Conservation (phyloP, 1,284 basidiomycete species). For the Laetiporus sulphureus region DNA sequence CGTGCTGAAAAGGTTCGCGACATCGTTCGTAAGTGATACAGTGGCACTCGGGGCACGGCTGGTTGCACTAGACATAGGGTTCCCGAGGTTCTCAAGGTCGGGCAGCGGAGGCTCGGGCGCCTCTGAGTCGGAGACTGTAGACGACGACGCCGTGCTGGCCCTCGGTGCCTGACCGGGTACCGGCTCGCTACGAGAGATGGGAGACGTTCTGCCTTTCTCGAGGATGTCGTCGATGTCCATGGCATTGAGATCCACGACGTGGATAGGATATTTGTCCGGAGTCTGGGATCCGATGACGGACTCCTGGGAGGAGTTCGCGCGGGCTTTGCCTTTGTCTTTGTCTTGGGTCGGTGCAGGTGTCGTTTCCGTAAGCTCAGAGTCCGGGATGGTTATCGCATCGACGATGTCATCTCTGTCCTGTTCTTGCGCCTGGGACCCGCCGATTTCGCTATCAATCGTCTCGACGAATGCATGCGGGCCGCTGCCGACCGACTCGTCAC, state of each 20-base stretch:
- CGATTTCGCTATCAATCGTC: constrained; percentile 43
- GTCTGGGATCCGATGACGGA: constrained; percentile 48
- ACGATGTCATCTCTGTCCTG: constrained; percentile 8
- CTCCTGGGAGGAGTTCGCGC: constrained; percentile 41
- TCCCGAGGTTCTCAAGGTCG: constrained; percentile 35
- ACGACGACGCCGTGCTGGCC: constrained; percentile 14
- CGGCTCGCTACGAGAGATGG: constrained; percentile 12
- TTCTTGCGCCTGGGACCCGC: constrained; percentile 20
- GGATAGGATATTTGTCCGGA: constrained; percentile 52
- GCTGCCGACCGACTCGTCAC: constrained; percentile 18
- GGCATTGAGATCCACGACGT: constrained; percentile 32
- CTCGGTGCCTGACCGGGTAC: constrained; percentile 9
- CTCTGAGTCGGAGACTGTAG: constrained; percentile 9
- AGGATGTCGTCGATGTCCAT: constrained; percentile 13
- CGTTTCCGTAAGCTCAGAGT: constrained; percentile 13
- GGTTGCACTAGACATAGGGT: constrained; percentile 13
- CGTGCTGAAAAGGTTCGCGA: constrained; percentile 51
- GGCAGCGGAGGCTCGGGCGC: constrained; percentile 53
- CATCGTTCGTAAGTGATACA: constrained; percentile 52
- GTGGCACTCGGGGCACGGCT: constrained; percentile 19
- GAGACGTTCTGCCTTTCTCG: constrained; percentile 8
- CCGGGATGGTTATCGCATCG: constrained; percentile 13
- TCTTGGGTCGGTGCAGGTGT: constrained; percentile 25
- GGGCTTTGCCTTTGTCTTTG: constrained; percentile 47
- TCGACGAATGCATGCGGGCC: constrained; percentile 62